Conservation (phyloP, 208 protist genomes). For the Trypanosoma scelopori region DNA sequence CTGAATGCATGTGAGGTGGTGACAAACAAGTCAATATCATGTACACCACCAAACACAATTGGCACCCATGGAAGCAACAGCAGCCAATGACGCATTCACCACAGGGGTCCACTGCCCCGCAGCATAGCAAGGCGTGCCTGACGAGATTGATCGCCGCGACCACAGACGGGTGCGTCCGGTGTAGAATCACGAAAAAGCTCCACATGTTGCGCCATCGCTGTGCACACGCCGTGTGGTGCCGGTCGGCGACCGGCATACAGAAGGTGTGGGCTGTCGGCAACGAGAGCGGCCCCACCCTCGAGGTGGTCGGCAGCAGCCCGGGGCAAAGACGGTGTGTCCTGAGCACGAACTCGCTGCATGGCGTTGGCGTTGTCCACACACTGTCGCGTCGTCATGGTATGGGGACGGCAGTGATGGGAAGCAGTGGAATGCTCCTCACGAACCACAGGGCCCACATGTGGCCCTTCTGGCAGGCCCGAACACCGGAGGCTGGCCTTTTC, state of each 20-base stretch:
- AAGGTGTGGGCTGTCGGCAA: neutral
- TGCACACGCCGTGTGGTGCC: neutral
- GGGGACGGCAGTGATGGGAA: no score
- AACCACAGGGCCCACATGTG: no score
- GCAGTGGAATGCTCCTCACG: no score
- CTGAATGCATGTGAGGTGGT: neutral
- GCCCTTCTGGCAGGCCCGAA: no score
- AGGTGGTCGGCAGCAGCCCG: constrained; percentile 7
- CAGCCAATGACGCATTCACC: constrained; percentile 2
- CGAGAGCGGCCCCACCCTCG: constrained; percentile 1
- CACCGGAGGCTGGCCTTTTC: no score
- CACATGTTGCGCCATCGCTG: constrained; percentile 16
- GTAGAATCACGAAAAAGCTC: constrained; percentile 14
- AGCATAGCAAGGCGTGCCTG: constrained; percentile 15
- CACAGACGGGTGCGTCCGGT: neutral
- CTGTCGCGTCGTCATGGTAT: neutral
- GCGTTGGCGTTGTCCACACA: neutral
- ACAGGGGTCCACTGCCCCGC: constrained; percentile 23
- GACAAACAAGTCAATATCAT: constrained; percentile 9
- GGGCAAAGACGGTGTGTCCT: neutral
- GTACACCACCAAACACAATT: neutral
- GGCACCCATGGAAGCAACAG: neutral
- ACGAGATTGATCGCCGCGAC: neutral
- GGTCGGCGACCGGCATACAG: constrained; percentile 13
- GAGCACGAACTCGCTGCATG: neutral